phyloP scores from a whole-genome alignment of 2,329 filamentous ascomycete species.

The Drechmeria coniospora region DNA sequence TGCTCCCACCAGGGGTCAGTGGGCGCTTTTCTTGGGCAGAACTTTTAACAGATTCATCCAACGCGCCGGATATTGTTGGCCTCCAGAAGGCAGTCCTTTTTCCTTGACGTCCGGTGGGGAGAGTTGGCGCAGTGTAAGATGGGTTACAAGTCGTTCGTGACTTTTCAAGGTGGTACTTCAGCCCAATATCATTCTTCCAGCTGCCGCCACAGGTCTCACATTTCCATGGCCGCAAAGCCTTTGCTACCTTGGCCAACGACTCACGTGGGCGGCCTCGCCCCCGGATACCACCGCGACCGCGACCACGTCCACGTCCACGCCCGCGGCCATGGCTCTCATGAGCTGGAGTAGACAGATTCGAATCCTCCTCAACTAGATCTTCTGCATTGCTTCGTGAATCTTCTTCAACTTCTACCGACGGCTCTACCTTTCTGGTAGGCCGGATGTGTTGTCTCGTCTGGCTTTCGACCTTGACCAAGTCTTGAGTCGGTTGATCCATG shows the following conservation, averaged over 20 bases:
- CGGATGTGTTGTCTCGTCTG: not conserved
- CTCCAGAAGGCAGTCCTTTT: constrained; percentile 3
- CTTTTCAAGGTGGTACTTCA: constrained; percentile 43
- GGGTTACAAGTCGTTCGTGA: constrained; percentile 39
- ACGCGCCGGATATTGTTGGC: constrained; percentile 1
- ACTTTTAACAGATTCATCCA: not conserved
- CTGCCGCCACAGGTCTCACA: constrained; percentile 37
- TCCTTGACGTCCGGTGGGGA: constrained; percentile 6
- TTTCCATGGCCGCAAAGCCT: constrained; percentile 19
- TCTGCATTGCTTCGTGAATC: too few relatives aligned
- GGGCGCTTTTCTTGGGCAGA: not conserved
- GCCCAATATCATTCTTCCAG: constrained; percentile 43
- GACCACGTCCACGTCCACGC: constrained; percentile 3
- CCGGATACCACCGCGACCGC: constrained; percentile 1
- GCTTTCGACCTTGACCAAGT: too few relatives aligned
- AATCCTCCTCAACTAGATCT: not conserved
- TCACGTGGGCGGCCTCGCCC: constrained; percentile 1
- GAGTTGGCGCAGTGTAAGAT: constrained; percentile 9
- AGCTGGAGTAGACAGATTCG: not conserved
- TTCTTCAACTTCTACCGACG: not conserved
- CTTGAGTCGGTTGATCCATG: not conserved
- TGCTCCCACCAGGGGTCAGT: too few relatives aligned
- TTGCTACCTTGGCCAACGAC: not conserved
- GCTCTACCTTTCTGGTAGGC: not conserved
- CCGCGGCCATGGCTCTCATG: constrained; percentile 3